Conservation (phyloP, 129 eudicot species). For the Tagetes patula region DNA sequence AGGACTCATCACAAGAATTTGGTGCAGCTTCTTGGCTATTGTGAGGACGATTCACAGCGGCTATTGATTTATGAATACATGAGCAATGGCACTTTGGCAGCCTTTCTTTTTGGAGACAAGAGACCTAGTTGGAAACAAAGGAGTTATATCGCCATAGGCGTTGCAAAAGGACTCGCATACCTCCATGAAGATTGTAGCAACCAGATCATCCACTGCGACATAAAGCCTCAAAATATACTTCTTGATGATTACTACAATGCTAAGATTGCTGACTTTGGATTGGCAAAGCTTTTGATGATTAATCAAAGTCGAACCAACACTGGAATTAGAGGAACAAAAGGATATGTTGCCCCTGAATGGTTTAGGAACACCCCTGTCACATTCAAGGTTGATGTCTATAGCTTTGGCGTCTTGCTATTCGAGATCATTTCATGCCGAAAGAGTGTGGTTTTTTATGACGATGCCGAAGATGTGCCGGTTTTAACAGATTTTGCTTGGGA, state of each 20-base stretch:
- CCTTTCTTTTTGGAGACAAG: constrained; percentile 32
- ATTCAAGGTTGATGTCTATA: constrained; percentile 55
- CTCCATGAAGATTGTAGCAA: constrained; percentile 60
- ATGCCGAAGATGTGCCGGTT: constrained; percentile 15
- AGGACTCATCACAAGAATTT: constrained; percentile 57
- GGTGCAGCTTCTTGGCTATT: constrained; percentile 51
- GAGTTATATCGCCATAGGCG: constrained; percentile 37
- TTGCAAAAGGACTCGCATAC: constrained; percentile 52
- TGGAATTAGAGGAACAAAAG: constrained; percentile 62
- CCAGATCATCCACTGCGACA: constrained; percentile 64
- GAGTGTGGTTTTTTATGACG: constrained; percentile 18
- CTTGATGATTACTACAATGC: constrained; percentile 54
- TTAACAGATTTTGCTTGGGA: constrained; percentile 39
- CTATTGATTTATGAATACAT: constrained; percentile 49
- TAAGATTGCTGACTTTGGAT: constrained; percentile 53
- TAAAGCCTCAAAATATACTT: constrained; percentile 68
- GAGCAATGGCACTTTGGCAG: constrained; percentile 48
- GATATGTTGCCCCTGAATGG: constrained; percentile 71
- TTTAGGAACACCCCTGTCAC: constrained; percentile 43
- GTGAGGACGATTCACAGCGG: constrained; percentile 48
- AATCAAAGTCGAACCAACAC: constrained; percentile 45
- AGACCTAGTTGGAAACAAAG: constrained; percentile 48
- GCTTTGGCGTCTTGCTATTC: constrained; percentile 50
- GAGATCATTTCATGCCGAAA: constrained; percentile 51
- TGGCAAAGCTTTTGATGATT: constrained; percentile 50